phyloP scores from a whole-genome alignment of 1,284 basidiomycete species.

The Neotropicomus parvogracilis region DNA sequence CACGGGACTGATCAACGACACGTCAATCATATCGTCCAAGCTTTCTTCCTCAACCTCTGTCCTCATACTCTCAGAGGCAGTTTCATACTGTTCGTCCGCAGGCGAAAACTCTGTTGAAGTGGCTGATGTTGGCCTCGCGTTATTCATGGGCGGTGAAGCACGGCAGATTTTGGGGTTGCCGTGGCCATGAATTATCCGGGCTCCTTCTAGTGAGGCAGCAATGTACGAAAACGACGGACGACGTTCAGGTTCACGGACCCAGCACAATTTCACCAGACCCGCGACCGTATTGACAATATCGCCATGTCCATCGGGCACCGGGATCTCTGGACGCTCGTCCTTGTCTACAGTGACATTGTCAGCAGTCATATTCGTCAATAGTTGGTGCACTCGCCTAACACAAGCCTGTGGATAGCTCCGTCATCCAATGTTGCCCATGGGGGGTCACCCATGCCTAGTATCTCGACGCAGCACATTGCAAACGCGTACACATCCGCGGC shows the following conservation, averaged over 20 bases:
- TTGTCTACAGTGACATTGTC: slow-evolving; percentile 40
- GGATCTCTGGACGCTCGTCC: slow-evolving; percentile 52
- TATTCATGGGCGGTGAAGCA: not conserved
- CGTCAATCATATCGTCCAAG: slow-evolving; percentile 15
- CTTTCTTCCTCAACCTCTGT: slow-evolving; percentile 13
- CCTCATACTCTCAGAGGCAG: slow-evolving; percentile 26
- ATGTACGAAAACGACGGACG: slow-evolving; percentile 51
- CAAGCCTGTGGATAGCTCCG: slow-evolving; percentile 52
- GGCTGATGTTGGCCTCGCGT: not conserved
- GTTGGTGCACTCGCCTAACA: slow-evolving; percentile 47
- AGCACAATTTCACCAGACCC: slow-evolving; percentile 45
- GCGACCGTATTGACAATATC: slow-evolving; percentile 28
- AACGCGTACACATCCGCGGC: slow-evolving; percentile 72
- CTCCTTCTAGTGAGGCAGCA: slow-evolving; percentile 37
- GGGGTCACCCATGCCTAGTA: slow-evolving; percentile 57
- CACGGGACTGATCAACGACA: slow-evolving; percentile 20
- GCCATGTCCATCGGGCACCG: slow-evolving; percentile 28
- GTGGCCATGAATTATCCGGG: slow-evolving; percentile 17
- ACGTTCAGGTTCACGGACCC: slow-evolving; percentile 43
- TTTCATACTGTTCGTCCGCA: slow-evolving; percentile 27
- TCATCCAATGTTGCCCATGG: slow-evolving; percentile 65
- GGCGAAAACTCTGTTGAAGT: slow-evolving; percentile 21
- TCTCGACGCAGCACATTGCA: slow-evolving; percentile 67
- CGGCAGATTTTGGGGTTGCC: not conserved
- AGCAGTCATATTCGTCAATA: not conserved